A percentile compares a stretch with the other conserved stretches of the same genome.
Conservation (phyloP, 768 basidiomycete genomes). For the Tricholomella constricta region DNA sequence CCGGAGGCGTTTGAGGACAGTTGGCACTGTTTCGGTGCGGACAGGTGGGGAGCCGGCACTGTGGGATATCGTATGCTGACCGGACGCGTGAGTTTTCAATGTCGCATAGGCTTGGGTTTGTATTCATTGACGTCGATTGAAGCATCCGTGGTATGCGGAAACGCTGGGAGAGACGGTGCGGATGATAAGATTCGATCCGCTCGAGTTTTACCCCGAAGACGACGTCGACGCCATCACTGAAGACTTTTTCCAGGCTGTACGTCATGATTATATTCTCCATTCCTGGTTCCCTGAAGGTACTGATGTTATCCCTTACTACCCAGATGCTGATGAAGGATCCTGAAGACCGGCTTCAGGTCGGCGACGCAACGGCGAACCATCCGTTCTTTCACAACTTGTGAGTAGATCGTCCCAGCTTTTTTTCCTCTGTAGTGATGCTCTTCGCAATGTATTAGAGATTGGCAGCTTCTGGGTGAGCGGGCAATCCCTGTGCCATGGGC, state of each 20-base stretch:
- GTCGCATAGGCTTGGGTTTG: not conserved
- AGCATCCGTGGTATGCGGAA: conserved; percentile 26
- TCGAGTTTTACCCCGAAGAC: conserved; percentile 24
- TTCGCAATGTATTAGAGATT: conserved; percentile 25
- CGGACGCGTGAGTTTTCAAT: conserved; percentile 41
- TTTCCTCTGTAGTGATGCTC: not conserved
- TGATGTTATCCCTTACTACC: not conserved
- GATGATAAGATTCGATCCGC: conserved; percentile 24
- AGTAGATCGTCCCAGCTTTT: conserved; percentile 7
- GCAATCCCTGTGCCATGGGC: conserved; percentile 27
- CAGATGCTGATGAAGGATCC: conserved; percentile 33
- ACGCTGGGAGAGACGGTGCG: conserved; percentile 8
- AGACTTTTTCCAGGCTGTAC: conserved; percentile 27
- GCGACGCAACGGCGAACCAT: conserved; percentile 29
- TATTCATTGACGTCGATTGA: not conserved
- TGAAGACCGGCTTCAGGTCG: conserved; percentile 24
- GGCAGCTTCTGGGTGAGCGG: conserved; percentile 26
- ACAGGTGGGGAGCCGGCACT: conserved; percentile 82
- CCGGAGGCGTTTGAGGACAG: conserved; percentile 29
- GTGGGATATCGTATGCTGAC: conserved; percentile 73
- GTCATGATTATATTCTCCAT: not conserved
- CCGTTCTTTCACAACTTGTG: conserved; percentile 33
- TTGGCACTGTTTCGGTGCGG: conserved; percentile 38
- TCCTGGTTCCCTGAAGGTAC: too few species aligned
- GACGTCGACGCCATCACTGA: conserved; percentile 26